Base-by-base conservation (phyloP, 768 basidiomycete species). In the Psilocybe subaeruginosa region DNA sequence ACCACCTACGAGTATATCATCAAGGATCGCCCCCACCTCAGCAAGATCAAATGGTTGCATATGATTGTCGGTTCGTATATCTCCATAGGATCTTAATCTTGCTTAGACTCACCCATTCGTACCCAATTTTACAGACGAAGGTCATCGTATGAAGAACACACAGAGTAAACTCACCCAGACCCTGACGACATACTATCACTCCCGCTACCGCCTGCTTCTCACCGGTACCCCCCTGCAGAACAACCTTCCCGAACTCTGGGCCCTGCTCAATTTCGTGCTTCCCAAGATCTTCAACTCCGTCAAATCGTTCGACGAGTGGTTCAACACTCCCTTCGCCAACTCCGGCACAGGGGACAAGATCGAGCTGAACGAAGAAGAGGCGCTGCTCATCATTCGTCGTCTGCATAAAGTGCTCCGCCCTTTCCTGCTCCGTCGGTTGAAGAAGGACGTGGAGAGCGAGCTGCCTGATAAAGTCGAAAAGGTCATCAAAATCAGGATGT, bases 241-340 rank as follows among this genome's bases (percentile, higher is more conserved):
- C 79, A 98, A 98, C 73, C 86, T 98, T 37, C 95, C 95, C 4
- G 96, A 98, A 75, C 77, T 98, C 45, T 97, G 96, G 95, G 85
- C 96, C 0, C 81, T 97, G 49, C 89, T 98, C 70, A 98, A 98
- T 74, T 98, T 98, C 72, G 95, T 91, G 35, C 82, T 95, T 4
- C 94, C 94, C 12, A 95, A 93, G 76, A 88, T 99, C 72, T 99
- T 99, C 84, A 99, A 98, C 79, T 99, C 97, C 0, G 95, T 97
- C 62, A 97, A 98, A 74, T 97, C 95, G 19, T 99, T 99, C 73
- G 97, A 99, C 69, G 97, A 99, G 71, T 99, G 97, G 97, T 99
- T 99, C 84, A 99, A 98, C 78, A 97, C 97, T 1, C 97, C 97
- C 0, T 99, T 99, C 66, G 97, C 97, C 61, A 98, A 94, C 75